A percentile compares a stretch with the other conserved stretches of the same genome.
phyloP scores from a whole-genome alignment of 1,284 basidiomycete genomes.

The Psilocybe mexicana region DNA sequence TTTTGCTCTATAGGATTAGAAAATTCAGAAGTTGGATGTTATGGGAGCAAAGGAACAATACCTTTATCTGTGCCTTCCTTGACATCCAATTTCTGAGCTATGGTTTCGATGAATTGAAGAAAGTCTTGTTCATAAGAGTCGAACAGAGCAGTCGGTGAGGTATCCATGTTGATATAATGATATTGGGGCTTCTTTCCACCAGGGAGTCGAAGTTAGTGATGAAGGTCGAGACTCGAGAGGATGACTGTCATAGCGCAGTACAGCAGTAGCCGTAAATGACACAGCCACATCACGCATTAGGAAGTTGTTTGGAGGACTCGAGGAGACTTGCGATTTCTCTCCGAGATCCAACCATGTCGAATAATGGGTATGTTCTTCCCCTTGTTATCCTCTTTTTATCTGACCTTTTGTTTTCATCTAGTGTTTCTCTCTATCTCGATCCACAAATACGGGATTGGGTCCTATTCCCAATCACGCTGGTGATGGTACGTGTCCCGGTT shows the following conservation, averaged over 20 bases:
- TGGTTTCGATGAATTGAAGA: constrained; percentile 67
- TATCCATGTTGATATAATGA: constrained; percentile 57
- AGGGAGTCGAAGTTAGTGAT: constrained; percentile 24
- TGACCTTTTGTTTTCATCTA: constrained; percentile 30
- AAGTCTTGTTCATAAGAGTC: constrained; percentile 85
- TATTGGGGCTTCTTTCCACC: constrained; percentile 25
- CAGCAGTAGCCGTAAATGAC: not conserved
- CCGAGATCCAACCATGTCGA: constrained; percentile 26
- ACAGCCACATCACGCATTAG: constrained; percentile 13
- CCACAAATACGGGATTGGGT: constrained; percentile 95
- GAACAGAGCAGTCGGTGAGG: constrained; percentile 76
- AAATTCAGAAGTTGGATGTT: too few species aligned
- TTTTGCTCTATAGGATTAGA: constrained; percentile 63
- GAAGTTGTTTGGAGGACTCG: not conserved
- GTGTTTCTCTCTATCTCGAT: constrained; percentile 83
- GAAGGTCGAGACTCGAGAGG: constrained; percentile 6
- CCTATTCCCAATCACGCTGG: constrained; percentile 94
- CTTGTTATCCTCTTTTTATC: not conserved
- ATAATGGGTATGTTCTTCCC: constrained; percentile 26
- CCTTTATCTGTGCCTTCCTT: constrained; percentile 50
- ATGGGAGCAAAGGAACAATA: not conserved
- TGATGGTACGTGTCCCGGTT: constrained; percentile 72
- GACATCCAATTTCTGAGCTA: constrained; percentile 68
- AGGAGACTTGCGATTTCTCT: constrained; percentile 3
- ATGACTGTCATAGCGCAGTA: not conserved